phyloP scores from a whole-genome alignment of 495 filamentous ascomycete genomes.

The Aspergillus biplanus region DNA sequence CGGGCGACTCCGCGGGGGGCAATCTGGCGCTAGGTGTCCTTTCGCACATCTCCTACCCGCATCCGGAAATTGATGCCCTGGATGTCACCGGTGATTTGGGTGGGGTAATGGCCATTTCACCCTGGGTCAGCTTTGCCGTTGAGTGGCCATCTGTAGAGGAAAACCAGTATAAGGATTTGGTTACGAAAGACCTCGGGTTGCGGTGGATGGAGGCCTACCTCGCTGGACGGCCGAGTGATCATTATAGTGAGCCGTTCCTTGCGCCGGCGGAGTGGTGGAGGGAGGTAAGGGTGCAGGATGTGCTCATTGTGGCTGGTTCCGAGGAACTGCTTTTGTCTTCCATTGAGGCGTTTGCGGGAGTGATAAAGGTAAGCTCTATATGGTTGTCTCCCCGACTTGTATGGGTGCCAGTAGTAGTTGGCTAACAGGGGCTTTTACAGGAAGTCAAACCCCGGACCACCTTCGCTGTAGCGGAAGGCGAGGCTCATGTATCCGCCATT shows the following conservation, averaged over 20 bases:
- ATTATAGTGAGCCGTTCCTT: background rate
- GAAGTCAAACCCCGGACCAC: background rate
- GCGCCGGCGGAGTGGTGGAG: background rate
- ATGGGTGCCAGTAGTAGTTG: background rate
- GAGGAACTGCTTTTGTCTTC: background rate
- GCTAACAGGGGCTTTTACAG: background rate
- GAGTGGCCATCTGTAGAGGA: background rate
- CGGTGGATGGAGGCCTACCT: background rate
- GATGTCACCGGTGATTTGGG: background rate
- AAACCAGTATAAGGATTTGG: background rate
- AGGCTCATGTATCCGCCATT: conserved; percentile 1
- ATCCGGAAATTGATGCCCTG: background rate
- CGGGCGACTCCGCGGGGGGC: conserved; percentile 1
- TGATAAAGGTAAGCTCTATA: background rate
- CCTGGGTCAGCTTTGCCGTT: background rate
- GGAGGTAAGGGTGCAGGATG: background rate
- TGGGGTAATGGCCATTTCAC: background rate
- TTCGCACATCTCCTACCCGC: background rate
- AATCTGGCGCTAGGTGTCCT: background rate
- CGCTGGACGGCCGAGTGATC: background rate
- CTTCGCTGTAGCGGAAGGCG: background rate
- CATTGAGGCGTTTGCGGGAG: background rate
- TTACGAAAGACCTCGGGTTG: background rate
- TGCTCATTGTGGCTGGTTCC: background rate
- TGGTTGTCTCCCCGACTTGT: background rate